Evolutionary conservation across 106 monocot genomes (phyloP), one percentile per base, ranked within the genome.

Genomic region (Dendrobium huoshanense): DNA sequence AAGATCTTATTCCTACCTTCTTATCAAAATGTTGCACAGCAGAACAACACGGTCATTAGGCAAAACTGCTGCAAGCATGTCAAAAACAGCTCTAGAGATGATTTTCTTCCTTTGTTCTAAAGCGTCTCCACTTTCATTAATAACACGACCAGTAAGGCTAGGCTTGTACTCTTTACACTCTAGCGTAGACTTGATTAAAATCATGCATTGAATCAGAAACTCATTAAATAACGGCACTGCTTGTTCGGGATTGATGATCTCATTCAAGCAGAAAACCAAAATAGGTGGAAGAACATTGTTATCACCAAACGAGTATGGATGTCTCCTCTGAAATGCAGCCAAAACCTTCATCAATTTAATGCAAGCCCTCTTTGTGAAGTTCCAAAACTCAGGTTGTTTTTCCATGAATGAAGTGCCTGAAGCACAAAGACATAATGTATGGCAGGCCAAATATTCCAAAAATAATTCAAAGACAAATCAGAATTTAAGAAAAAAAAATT

Each of bases 121-220:
- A 48, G 89, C 83, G n/a, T 83, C 67, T 59, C 44, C 80, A 78
- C 58, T 86, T 82, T 88, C 91, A 90, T 81, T 78, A 76, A 89
- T 68, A 16, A 98, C 92, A 67, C 82, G 92, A 41, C 98, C 98
- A 75, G 88, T 98, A 47, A 90, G 77, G 22, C 80, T 87, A 45
- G 55, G 89, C 77, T 88, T 92, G 81, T 98, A 98, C 73, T 95
- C 98, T 87, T 92, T 98, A 86, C 95, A 98, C 67, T 98, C 95
- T 77, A 98, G 75, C 27, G 87, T 67, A 42, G 95, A 85, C 81
- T 98, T 98, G 31, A 98, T 86, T 77, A 95, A 77, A 41, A 98
- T 84, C 98, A 98, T 98, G 88, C 94, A 95, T 80, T 92, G 94
- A 85, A 98, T 95, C 79, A 95, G 74, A 82, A 91, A 87, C 75